Base-by-base conservation (phyloP, 495 filamentous ascomycete species). In the Recurvomyces mirabilis region DNA sequence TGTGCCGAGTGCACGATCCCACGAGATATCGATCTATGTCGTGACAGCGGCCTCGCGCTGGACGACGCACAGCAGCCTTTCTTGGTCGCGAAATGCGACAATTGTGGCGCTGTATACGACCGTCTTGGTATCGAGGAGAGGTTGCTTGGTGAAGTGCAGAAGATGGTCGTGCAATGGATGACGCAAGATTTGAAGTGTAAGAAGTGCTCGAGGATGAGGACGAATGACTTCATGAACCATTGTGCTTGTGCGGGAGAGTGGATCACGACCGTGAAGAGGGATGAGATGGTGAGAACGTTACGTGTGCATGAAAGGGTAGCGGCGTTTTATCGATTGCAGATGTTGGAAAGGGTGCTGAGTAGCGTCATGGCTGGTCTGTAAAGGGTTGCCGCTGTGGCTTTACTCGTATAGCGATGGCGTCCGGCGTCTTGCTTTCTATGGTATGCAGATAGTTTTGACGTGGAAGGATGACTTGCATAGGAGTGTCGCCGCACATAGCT, bases 201-300 rank as follows among this genome's bases (percentile, higher is more conserved):
- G 23, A 76, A 78, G 56, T 87, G 82, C 58, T 64, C 66, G 5
- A 65, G 67, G 35, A 51, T 84, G 25, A 70, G 87, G 61, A 70
- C 82, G 30, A 95, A 91, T 65, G 91, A 94, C 54, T 93, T 96
- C 58, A 82, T 87, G 79, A 91, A 96, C 63, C 89, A 96, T 64
- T 98, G 91, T 61, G 81, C 79, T 20, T 98, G 91, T 66, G 81
- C 82, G 38, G 89, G 93, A 5, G 69, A 65, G 32, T 98, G 91
- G 91, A 71, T 65, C 13, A 74, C 74, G 47, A 87, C 75, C 20
- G 64, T 88, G 41, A 70, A 80, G 57, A 71, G 72, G 53, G 77
- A 74, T n/a, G 83, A 82, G 28, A 67, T 87, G 18, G 54, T 75
- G 49, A 75, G 69, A 58, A 69, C 66, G 58, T 51, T 96, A 48